Evolutionary conservation across 352 stramenopile species (phyloP).

Genomic region (Pythium phragmitis): DNA sequence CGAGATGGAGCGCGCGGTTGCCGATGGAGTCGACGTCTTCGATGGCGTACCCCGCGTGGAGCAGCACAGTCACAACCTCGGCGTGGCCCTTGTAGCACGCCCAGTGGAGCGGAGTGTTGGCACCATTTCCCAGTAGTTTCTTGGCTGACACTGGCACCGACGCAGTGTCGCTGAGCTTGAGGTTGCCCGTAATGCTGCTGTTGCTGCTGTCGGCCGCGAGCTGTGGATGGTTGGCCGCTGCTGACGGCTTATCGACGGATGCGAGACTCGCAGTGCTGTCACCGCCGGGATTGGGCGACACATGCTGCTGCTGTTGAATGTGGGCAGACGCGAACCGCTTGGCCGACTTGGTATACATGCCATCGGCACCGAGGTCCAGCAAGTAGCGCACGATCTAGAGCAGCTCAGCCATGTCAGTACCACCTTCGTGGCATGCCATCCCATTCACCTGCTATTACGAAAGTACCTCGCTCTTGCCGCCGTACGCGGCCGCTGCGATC

Average conservation of each 20-base stretch:
- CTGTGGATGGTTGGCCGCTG: conserved; percentile 6
- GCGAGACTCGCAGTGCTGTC: conserved; percentile 23
- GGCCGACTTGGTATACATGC: conserved; percentile 60
- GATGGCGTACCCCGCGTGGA: conserved; percentile 64
- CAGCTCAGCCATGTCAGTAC: background rate
- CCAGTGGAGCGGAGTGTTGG: conserved; percentile 84
- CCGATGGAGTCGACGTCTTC: conserved; percentile 68
- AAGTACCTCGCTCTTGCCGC: conserved; percentile 57
- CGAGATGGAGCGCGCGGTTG: conserved; percentile 75
- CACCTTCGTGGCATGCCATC: background rate
- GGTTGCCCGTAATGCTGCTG: conserved; percentile 10
- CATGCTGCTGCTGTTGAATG: conserved; percentile 1
- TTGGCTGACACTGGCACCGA: background rate
- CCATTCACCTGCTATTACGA: background rate
- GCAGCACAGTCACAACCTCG: conserved; percentile 61
- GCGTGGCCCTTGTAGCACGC: conserved; percentile 81
- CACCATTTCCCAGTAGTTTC: conserved; percentile 28
- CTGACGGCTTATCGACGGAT: background rate
- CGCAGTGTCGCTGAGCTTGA: background rate
- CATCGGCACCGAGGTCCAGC: conserved; percentile 64
- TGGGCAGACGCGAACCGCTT: conserved; percentile 22
- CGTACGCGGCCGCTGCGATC: conserved; percentile 61
- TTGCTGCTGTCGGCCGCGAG: conserved; percentile 15
- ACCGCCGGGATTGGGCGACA: background rate
- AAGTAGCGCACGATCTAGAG: conserved; percentile 59